Base-by-base conservation (phyloP, 2,329 filamentous ascomycete species). In the Aspergillus latus region DNA sequence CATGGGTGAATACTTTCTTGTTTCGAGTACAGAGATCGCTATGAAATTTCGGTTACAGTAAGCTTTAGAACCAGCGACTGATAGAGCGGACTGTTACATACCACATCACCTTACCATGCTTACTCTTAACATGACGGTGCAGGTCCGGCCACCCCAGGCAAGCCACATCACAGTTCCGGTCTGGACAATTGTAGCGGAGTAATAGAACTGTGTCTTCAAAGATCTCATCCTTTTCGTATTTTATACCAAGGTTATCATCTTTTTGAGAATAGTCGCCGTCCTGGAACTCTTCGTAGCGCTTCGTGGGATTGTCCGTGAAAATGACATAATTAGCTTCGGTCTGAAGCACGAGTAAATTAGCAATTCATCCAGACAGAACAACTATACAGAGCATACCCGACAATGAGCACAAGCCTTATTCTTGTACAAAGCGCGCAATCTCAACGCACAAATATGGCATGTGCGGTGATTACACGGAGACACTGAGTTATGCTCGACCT, bases 1-100 rank as follows among this genome's bases (percentile, higher is more conserved):
- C 94, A 75, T 99, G 94, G 1, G 94, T 97, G 66, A 99, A 99
- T 32, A 97, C 92, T 70, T 96, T 97, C 76, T 99, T 99, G 78
- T 97, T 92, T 58, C 92, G 82, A 5, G 92, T 89, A 74, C 92
- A 97, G 9, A 96, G 80, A 72, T 96, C 91, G 74, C 89, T 82
- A 59, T 28, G 28, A 15, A 8, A 42, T 28, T 13, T 13, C 6
- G 29, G 10, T 46, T 28, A 53, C 43, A 4, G 54, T 67, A 10
- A 64, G 52, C 37, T n/a, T 43, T 29, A 57, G 52, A 34, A 48
- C 13, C 34, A 10, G 7, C 5, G 29, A 30, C 26, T 11, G 21
- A 60, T 49, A 15, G 9, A 21, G 4, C 34, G 3, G 42, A 30
- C 37, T 39, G 15, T 9, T 42, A 78, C 78, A 61, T 75, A 83